A percentile compares a stretch with the other conserved stretches of the same genome.
These are phyloP conservation scores for Beta vulgaris DNA, from an alignment of 148 eudicot species.

Conservation along the genomic window DNA sequence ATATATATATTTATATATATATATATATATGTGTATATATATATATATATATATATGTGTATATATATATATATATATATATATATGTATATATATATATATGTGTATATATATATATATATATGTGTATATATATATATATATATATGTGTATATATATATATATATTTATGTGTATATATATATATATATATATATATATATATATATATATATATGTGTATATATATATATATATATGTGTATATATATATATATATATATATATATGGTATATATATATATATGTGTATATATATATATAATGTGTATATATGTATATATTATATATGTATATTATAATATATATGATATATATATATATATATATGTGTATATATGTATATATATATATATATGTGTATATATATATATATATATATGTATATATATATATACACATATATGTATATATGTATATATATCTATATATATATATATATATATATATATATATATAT, in stretches of 20 bases:
- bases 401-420: not conserved
- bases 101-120: not conserved
- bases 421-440: not conserved
- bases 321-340: no score
- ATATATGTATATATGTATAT: not conserved
- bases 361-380: not conserved
- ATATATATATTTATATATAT: not conserved
- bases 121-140: not conserved
- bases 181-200: not conserved
- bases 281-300: no score
- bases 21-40: no score
- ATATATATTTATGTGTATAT: not conserved
- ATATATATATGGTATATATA: no score
- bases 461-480: no score
- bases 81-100: not conserved
- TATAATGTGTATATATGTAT: no score
- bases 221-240: not conserved
- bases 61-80: not conserved
- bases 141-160: not conserved
- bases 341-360: no score
- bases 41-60: no score
- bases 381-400: not conserved
- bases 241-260: not conserved
- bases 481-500: conserved; percentile 1
- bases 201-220: not conserved